Conservation (phyloP, 1,284 basidiomycete genomes). For the Leccinum insigne region DNA sequence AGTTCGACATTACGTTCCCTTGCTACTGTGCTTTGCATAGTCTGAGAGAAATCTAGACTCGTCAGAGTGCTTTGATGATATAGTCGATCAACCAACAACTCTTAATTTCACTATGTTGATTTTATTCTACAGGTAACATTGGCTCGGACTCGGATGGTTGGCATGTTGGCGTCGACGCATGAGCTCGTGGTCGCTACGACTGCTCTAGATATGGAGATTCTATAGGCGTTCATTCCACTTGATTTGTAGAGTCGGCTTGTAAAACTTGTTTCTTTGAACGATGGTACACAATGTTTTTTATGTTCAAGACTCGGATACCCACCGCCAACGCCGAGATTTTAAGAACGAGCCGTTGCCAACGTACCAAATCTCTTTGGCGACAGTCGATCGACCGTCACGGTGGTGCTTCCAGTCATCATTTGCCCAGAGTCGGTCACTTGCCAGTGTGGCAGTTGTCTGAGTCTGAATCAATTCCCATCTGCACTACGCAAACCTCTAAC, state of each 20-base stretch:
- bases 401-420: too few species aligned
- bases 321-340: constrained; percentile 2
- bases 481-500: constrained; percentile 53
- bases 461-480: constrained; percentile 81
- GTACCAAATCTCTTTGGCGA: too few species aligned
- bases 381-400: constrained; percentile 48
- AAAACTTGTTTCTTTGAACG: constrained; percentile 32
- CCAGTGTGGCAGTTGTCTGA: constrained; percentile 90
- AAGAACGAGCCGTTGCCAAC: not conserved
- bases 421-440: too few species aligned
- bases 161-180: constrained; percentile 41
- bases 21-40: constrained; percentile 62
- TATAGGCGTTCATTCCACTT: constrained; percentile 44
- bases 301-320: constrained; percentile 45
- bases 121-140: not conserved
- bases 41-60: constrained; percentile 41
- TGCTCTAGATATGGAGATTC: constrained; percentile 52
- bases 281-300: too few species aligned
- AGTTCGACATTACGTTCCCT: constrained; percentile 57
- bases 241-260: constrained; percentile 59
- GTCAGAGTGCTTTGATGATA: constrained; percentile 36
- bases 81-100: constrained; percentile 39
- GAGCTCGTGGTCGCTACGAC: constrained; percentile 50
- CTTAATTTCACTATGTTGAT: not conserved
- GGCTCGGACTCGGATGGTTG: constrained; percentile 27